Conservation (phyloP, 108 stramenopile species). For the Discostella stelligeroides region DNA sequence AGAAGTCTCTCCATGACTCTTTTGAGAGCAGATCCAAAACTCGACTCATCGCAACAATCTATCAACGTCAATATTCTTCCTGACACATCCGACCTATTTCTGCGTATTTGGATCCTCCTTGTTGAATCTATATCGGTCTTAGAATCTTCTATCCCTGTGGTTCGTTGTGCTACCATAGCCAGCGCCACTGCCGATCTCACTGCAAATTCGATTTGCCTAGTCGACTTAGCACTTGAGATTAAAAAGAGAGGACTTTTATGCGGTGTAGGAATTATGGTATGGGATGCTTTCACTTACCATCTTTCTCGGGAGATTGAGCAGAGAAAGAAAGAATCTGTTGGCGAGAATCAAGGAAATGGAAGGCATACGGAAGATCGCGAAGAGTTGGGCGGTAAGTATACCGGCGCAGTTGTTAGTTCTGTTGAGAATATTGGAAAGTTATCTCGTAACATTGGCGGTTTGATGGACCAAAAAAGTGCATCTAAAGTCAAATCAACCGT, state of each 20-base stretch:
- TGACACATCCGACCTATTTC: constrained; percentile 20
- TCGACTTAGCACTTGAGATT: constrained; percentile 40
- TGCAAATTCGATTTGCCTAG: constrained; percentile 18
- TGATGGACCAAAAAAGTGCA: constrained; percentile 9
- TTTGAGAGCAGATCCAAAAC: constrained; percentile 16
- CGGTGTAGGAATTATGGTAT: constrained; percentile 35
- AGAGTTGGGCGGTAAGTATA: constrained; percentile 28
- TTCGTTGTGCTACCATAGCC: constrained; percentile 42
- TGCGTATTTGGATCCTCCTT: constrained; percentile 24
- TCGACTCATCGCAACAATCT: background rate
- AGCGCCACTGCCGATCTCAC: constrained; percentile 28
- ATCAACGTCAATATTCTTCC: background rate
- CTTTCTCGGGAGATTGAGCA: constrained; percentile 26
- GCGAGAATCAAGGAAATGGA: background rate
- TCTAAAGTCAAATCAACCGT: background rate
- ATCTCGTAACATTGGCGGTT: constrained; percentile 24
- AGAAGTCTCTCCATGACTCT: constrained; percentile 18
- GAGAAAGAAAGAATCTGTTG: constrained; percentile 12
- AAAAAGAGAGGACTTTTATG: constrained; percentile 34
- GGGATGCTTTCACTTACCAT: constrained; percentile 38
- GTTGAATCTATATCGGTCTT: constrained; percentile 34
- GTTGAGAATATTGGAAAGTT: constrained; percentile 27
- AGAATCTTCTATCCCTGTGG: constrained; percentile 41
- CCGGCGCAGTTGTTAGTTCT: constrained; percentile 26
- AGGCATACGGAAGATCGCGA: background rate